Evolutionary conservation across 371 early-diverging fungal species (phyloP), one percentile per base, ranked within the genome.

Genomic region (Mucor plumbeus): DNA sequence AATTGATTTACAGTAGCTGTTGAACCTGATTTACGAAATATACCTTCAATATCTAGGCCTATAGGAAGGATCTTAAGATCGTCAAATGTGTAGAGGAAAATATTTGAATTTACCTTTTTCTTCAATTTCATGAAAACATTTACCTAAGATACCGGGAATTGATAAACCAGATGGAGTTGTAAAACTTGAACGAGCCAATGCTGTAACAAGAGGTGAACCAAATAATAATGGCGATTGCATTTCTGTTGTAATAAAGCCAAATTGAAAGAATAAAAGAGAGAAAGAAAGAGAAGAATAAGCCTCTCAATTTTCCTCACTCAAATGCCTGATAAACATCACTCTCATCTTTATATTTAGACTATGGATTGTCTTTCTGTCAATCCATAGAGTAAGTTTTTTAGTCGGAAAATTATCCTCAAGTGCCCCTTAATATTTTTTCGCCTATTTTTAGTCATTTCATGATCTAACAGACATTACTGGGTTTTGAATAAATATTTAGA

Each of bases 1-100:
- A 77, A 61, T 63, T 72, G 64, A 43, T 77, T 71, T 8, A 77
- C 69, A 17, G 44, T 34, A 11, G 72, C 67, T 1, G 69, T 39
- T 4, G 72, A 72, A 17, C 77, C 75, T 8, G 77, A 77, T 54
- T 72, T 74, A 40, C 77, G 74, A 66, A 77, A 77, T 14, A 77
- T 64, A 1, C 77, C 77, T 63, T 77, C 74, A 8, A 59, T 26
- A 31, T 61, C 59, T 33, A 77, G 36, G 3, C 77, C 77, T 77
- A 55, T 1, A 39, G 19, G 1, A 7, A 15, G 14, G 5, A 47
- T 7, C 7, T 8, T 14, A 19, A n/a, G n/a, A 19, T 21, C 8
- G 21, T 7, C 8, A 19, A 8, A 48, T 48, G 19, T 4, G 0
- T 4, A 19, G 19, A 19, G 48, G 8, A 19, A 31, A 15, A 54